Evolutionary conservation across 441 rosid genomes (phyloP).

Genomic region (Populus tomentosa): DNA sequence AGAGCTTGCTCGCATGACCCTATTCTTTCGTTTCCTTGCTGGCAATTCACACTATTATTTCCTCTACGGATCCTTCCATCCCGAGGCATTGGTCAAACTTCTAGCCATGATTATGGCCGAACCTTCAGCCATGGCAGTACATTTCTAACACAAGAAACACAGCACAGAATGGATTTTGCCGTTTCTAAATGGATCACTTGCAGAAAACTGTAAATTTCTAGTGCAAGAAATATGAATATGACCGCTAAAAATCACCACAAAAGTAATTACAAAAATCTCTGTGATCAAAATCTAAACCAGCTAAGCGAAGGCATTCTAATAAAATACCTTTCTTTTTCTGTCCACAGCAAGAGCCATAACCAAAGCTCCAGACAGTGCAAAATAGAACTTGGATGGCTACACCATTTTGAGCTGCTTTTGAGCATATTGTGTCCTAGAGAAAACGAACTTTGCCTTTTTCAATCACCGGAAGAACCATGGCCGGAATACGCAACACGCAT

Average conservation of each 20-base stretch:
- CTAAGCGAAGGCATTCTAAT: neutral
- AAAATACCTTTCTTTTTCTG: neutral
- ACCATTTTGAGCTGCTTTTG: neutral
- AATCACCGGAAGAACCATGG: neutral
- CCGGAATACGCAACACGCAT: neutral
- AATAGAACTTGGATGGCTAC: neutral
- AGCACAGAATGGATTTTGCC: too few species aligned
- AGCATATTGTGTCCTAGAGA: neutral
- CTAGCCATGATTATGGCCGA: neutral
- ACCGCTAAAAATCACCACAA: too few species aligned
- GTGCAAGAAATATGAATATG: too few species aligned
- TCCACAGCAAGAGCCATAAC: neutral
- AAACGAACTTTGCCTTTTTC: neutral
- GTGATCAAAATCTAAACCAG: neutral
- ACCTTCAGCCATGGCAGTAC: neutral
- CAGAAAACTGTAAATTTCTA: too few species aligned
- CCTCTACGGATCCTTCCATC: too few species aligned
- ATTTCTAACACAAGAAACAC: too few species aligned
- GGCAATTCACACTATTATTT: too few species aligned
- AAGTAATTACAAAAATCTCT: too few species aligned
- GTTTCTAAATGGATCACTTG: too few species aligned
- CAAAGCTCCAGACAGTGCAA: neutral
- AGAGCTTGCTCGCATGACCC: too few species aligned
- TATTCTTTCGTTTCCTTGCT: neutral
- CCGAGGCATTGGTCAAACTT: neutral